Evolutionary conservation across 768 basidiomycete species (phyloP).

Genomic region (Exidia glandulosa): DNA sequence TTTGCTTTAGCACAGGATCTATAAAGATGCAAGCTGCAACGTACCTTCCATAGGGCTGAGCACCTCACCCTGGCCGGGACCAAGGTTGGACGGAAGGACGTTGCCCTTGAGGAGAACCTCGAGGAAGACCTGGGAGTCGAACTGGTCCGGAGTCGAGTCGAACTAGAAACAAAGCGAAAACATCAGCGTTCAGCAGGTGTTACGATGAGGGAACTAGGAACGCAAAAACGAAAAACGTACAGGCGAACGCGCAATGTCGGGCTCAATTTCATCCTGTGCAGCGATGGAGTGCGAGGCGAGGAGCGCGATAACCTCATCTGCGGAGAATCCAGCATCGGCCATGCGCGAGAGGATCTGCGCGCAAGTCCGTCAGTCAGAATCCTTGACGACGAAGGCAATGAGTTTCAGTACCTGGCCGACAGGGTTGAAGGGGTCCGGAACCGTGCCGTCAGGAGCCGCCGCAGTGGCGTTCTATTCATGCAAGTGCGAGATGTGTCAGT

Average conservation of each 20-base stretch:
- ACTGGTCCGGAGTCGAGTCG: constrained; percentile 12
- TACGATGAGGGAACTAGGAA: too few relatives aligned
- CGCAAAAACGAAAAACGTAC: constrained; percentile 18
- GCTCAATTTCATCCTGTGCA: constrained; percentile 15
- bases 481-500: background rate
- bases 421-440: constrained; percentile 12
- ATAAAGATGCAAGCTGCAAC: too few relatives aligned
- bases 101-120: constrained; percentile 18
- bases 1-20: too few relatives aligned
- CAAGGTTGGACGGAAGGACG: constrained; percentile 21
- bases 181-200: too few relatives aligned
- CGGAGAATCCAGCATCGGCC: constrained; percentile 14
- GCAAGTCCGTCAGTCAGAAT: background rate
- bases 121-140: constrained; percentile 15
- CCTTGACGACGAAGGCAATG: background rate
- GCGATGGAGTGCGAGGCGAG: constrained; percentile 18
- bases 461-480: constrained; percentile 6
- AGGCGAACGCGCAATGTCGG: constrained; percentile 13
- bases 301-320: constrained; percentile 15
- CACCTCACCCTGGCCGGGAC: constrained; percentile 22
- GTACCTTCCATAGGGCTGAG: constrained; percentile 21
- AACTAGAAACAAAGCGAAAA: too few relatives aligned
- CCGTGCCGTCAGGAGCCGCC: constrained; percentile 9
- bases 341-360: constrained; percentile 14
- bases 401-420: constrained; percentile 5